Evolutionary conservation across 768 basidiomycete species (phyloP).

Genomic region (Gloeostereum incarnatum): DNA sequence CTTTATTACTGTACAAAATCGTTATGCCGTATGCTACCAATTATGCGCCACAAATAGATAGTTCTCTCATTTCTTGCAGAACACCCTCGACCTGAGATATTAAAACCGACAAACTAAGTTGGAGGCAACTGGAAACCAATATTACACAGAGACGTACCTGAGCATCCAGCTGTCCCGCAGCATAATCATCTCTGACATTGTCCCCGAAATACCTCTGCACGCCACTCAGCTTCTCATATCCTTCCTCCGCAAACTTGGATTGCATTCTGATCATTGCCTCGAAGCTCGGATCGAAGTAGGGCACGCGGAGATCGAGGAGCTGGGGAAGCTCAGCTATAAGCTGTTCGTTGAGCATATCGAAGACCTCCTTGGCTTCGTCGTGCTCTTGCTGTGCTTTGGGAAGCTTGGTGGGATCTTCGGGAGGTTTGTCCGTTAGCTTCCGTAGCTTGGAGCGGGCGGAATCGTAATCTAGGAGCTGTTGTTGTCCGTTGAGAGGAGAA

Average conservation of each 20-base stretch:
- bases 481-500: no score
- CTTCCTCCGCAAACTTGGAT: slow-evolving; percentile 95
- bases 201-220: slow-evolving; percentile 95
- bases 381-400: slow-evolving; percentile 94
- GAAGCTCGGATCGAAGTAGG: slow-evolving; percentile 97
- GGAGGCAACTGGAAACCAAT: not conserved
- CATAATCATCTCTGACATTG: slow-evolving; percentile 91
- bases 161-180: slow-evolving; percentile 90
- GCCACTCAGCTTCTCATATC: slow-evolving; percentile 92
- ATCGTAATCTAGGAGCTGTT: slow-evolving; percentile 93
- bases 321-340: slow-evolving; percentile 87
- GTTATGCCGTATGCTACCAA: slow-evolving; percentile 10
- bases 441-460: slow-evolving; percentile 83
- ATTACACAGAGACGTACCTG: slow-evolving; percentile 45
- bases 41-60: slow-evolving; percentile 84
- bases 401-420: slow-evolving; percentile 87
- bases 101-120: not conserved
- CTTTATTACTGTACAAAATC: not conserved
- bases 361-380: slow-evolving; percentile 92
- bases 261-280: slow-evolving; percentile 99
- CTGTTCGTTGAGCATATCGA: slow-evolving; percentile 88
- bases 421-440: slow-evolving; percentile 86
- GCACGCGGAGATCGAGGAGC: slow-evolving; percentile 89
- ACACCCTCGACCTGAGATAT: slow-evolving; percentile 89
- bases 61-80: slow-evolving; percentile 93